Conservation (phyloP, 2,329 filamentous ascomycete genomes). For the Exophiala xenobiotica region DNA sequence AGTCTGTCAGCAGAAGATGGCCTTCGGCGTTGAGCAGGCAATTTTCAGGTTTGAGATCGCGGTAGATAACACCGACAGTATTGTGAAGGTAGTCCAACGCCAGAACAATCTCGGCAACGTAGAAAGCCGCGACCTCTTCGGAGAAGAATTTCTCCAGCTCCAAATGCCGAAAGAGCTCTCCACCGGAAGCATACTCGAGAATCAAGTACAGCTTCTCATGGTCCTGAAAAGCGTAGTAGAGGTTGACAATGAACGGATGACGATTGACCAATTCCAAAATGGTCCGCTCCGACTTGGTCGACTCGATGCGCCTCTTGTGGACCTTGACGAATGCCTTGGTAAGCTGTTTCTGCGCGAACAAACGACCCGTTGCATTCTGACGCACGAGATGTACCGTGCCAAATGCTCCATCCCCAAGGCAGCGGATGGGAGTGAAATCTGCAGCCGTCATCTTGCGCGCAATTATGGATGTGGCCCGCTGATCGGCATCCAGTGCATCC, state of each 20-base stretch:
- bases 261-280: constrained; percentile 95
- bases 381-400: constrained; percentile 93
- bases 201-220: constrained; percentile 97
- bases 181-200: constrained; percentile 94
- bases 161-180: constrained; percentile 94
- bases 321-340: constrained; percentile 94
- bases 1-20: constrained; percentile 92
- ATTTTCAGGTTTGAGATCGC: constrained; percentile 96
- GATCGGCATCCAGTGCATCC: constrained; percentile 49
- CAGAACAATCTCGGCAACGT: constrained; percentile 97
- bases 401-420: constrained; percentile 93
- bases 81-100: constrained; percentile 91
- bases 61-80: constrained; percentile 90
- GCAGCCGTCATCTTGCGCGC: constrained; percentile 83
- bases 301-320: constrained; percentile 92
- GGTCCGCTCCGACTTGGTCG: constrained; percentile 93
- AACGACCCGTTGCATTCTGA: constrained; percentile 78
- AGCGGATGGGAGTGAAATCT: constrained; percentile 87
- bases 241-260: constrained; percentile 95
- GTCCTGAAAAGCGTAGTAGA: constrained; percentile 98
- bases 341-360: constrained; percentile 98
- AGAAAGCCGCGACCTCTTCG: constrained; percentile 86
- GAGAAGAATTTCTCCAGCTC: constrained; percentile 93
- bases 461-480: constrained; percentile 38
- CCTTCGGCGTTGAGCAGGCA: constrained; percentile 89